Percentiles rank a stretch among this genome's conserved stretches.
Evolutionary conservation across 192 early-diverging fungal species (phyloP).

Genomic region (Umbelopsis vinacea): DNA sequence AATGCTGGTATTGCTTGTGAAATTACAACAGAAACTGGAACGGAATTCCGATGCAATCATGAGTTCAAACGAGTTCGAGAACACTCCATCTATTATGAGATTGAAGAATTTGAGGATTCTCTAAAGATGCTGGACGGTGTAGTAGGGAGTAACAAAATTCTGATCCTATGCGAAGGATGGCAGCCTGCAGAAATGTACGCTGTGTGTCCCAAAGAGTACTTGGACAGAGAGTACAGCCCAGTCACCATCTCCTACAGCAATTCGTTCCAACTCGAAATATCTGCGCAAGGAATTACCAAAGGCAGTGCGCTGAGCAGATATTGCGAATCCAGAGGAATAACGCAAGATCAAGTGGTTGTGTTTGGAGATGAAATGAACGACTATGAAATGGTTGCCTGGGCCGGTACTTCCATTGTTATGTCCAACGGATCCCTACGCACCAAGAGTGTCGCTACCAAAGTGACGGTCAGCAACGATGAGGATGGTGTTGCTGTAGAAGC

Average conservation of each 20-base stretch:
- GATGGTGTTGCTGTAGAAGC: constrained; percentile 41
- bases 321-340: constrained; percentile 36
- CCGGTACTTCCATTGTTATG: constrained; percentile 47
- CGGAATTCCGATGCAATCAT: constrained; percentile 17
- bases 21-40: constrained; percentile 20
- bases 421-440: constrained; percentile 41
- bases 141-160: constrained; percentile 6
- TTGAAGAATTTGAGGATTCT: constrained; percentile 2
- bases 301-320: constrained; percentile 39
- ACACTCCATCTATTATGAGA: constrained; percentile 20
- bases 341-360: constrained; percentile 37
- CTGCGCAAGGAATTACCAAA: constrained; percentile 45
- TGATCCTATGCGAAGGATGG: constrained; percentile 7
- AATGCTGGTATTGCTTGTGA: constrained; percentile 22
- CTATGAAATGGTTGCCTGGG: constrained; percentile 46
- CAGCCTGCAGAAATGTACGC: constrained; percentile 19
- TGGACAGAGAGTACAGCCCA: constrained; percentile 2
- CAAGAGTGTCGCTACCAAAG: constrained; percentile 38
- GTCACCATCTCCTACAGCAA: constrained; percentile 24
- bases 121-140: constrained; percentile 7
- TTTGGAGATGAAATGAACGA: constrained; percentile 54
- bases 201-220: background rate
- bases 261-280: constrained; percentile 43
- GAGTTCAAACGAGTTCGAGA: constrained; percentile 9
- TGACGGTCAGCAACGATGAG: constrained; percentile 42